phyloP scores from a whole-genome alignment of 108 stramenopile genomes.

The Fragilariopsis cylindrus region DNA sequence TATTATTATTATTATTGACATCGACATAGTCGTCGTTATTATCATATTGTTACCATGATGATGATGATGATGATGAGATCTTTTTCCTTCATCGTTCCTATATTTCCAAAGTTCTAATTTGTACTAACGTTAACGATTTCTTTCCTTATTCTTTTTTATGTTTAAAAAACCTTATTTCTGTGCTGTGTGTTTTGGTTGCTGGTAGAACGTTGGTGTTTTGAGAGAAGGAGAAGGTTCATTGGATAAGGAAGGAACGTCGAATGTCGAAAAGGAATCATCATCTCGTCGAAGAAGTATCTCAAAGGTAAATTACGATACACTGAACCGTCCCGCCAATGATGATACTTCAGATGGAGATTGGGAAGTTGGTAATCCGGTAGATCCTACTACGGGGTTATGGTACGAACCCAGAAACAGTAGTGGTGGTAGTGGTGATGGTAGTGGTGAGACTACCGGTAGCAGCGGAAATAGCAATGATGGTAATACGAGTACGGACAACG shows the following conservation, averaged over 20 bases:
- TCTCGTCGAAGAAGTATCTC: constrained; percentile 31
- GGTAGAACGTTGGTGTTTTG: constrained; percentile 47
- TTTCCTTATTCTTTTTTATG: not conserved
- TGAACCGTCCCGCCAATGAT: constrained; percentile 35
- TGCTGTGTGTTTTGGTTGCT: constrained; percentile 2
- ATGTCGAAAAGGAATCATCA: constrained; percentile 13
- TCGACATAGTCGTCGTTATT: not conserved
- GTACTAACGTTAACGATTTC: not conserved
- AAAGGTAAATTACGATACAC: constrained; percentile 56
- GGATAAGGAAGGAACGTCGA: not conserved
- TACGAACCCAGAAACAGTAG: constrained; percentile 36
- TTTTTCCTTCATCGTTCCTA: not conserved
- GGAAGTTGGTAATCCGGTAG: constrained; percentile 71
- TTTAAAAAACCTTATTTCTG: not conserved
- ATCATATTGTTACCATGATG: not conserved
- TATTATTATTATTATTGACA: not conserved
- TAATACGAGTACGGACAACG: constrained; percentile 4
- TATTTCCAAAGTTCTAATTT: not conserved
- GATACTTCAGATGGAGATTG: constrained; percentile 58
- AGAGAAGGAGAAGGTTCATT: constrained; percentile 29
- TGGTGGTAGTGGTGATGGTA: not conserved
- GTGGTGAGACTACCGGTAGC: not conserved
- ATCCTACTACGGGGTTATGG: constrained; percentile 71
- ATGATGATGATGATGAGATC: not conserved
- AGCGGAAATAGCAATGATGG: not conserved